Evolutionary conservation across 306 rosid genomes (phyloP).

Genomic region (Malus sieversii): DNA sequence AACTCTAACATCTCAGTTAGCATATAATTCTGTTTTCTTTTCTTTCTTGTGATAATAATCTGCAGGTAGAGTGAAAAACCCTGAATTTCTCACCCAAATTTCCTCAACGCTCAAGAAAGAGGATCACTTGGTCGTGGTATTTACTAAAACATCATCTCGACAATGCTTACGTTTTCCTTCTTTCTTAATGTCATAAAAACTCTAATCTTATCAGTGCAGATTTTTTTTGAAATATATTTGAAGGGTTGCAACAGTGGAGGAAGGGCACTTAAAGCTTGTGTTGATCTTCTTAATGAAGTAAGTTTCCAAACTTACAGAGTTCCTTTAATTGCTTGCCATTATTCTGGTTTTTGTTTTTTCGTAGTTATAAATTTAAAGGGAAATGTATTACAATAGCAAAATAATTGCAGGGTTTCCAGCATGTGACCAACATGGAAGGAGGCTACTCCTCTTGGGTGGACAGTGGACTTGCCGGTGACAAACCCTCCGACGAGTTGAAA

Average conservation of each 20-base stretch:
- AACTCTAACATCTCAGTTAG: too few species aligned
- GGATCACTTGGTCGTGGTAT: constrained; percentile 37
- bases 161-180: not conserved
- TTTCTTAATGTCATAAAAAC: too few species aligned
- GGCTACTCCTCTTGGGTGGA: constrained; percentile 72
- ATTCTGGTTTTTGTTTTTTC: not conserved
- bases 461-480: constrained; percentile 50
- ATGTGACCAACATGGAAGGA: constrained; percentile 56
- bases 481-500: constrained; percentile 32
- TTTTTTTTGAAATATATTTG: not conserved
- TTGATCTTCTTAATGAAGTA: constrained; percentile 37
- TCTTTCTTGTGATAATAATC: not conserved
- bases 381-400: not conserved
- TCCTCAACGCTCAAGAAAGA: constrained; percentile 23
- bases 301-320: not conserved
- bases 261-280: constrained; percentile 31
- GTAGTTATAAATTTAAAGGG: not conserved
- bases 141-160: not conserved
- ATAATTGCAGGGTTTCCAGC: constrained; percentile 41
- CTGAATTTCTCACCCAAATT: constrained; percentile 28
- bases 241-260: constrained; percentile 53
- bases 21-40: not conserved
- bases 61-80: constrained; percentile 35
- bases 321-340: not conserved
- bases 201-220: not conserved